A percentile compares a stretch with the other conserved stretches of the same genome.
These are phyloP conservation scores for Curvularia lunata DNA, from an alignment of 2,329 filamentous ascomycete genomes.

Conservation along the genomic window DNA sequence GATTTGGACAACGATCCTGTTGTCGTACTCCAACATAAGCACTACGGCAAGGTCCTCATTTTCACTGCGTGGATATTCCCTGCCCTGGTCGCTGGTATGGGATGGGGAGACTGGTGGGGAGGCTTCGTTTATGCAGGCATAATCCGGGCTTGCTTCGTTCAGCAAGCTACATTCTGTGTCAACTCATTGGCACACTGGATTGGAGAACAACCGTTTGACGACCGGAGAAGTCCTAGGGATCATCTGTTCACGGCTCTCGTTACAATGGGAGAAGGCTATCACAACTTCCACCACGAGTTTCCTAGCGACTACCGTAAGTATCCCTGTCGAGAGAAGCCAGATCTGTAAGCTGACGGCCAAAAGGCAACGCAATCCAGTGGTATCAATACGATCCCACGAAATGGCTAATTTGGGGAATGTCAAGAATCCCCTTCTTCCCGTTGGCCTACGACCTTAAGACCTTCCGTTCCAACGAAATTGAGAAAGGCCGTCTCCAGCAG, in stretches of 20 bases:
- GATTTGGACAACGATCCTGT: slow-evolving; percentile 58
- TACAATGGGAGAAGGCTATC: slow-evolving; percentile 52
- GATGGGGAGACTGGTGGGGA: slow-evolving; percentile 57
- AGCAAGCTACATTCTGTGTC: slow-evolving; percentile 60
- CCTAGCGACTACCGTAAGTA: slow-evolving; percentile 42
- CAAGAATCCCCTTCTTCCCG: slow-evolving; percentile 38
- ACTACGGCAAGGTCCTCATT: slow-evolving; percentile 53
- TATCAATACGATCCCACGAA: slow-evolving; percentile 52
- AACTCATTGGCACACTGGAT: slow-evolving; percentile 61
- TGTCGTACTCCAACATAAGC: slow-evolving; percentile 56
- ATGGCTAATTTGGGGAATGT: slow-evolving; percentile 48
- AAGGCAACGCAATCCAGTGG: slow-evolving; percentile 48
- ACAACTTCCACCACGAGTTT: slow-evolving; percentile 53
- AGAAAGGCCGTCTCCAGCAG: slow-evolving; percentile 51
- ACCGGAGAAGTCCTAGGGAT: slow-evolving; percentile 47
- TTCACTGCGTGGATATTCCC: slow-evolving; percentile 55
- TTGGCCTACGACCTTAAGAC: slow-evolving; percentile 49
- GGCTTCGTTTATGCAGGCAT: slow-evolving; percentile 58
- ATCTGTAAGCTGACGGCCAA: background rate
- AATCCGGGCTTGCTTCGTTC: slow-evolving; percentile 56
- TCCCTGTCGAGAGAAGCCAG: background rate
- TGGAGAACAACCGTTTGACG: slow-evolving; percentile 54
- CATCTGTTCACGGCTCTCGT: slow-evolving; percentile 49
- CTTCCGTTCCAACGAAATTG: slow-evolving; percentile 45
- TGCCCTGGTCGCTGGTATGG: slow-evolving; percentile 53